A percentile compares a stretch with the other conserved stretches of the same genome.
These are phyloP conservation scores for Phytophthora megakarya DNA, from an alignment of 352 stramenopile species.

Conservation along the genomic window DNA sequence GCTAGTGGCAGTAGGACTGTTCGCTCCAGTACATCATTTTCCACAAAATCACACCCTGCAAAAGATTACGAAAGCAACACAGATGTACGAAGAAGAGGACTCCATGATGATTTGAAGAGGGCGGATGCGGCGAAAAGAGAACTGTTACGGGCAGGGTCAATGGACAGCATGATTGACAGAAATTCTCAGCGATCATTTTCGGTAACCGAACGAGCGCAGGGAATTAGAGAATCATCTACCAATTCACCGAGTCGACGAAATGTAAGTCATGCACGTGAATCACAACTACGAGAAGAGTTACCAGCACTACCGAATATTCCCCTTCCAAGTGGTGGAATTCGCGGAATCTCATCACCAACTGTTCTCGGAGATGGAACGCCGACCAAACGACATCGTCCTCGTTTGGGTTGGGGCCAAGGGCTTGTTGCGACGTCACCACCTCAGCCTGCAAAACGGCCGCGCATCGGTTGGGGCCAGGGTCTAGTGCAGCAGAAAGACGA, in stretches of 20 bases:
- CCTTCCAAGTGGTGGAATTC: constrained; percentile 33
- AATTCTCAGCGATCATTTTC: constrained; percentile 12
- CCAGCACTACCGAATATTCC: constrained; percentile 73
- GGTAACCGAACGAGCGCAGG: constrained; percentile 17
- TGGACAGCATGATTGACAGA: constrained; percentile 31
- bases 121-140: constrained; percentile 31
- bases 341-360: constrained; percentile 17
- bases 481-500: constrained; percentile 56
- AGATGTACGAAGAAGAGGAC: constrained; percentile 23
- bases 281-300: constrained; percentile 48
- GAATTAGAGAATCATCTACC: constrained; percentile 21
- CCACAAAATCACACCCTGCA: constrained; percentile 3
- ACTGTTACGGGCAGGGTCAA: constrained; percentile 28
- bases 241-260: constrained; percentile 28
- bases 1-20: constrained; percentile 22
- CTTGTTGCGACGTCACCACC: constrained; percentile 69
- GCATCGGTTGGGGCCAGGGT: constrained; percentile 83
- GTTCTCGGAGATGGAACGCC: constrained; percentile 34
- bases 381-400: constrained; percentile 66
- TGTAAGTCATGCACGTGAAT: constrained; percentile 1
- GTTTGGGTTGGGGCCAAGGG: constrained; percentile 84
- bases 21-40: constrained; percentile 16
- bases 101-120: constrained; percentile 29
- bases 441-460: constrained; percentile 69
- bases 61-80: constrained; percentile 18